Percentiles rank a stretch among this genome's conserved stretches.
These are phyloP conservation scores for Colletotrichum paranaense DNA, from an alignment of 2,329 filamentous ascomycete species.

Conservation along the genomic window DNA sequence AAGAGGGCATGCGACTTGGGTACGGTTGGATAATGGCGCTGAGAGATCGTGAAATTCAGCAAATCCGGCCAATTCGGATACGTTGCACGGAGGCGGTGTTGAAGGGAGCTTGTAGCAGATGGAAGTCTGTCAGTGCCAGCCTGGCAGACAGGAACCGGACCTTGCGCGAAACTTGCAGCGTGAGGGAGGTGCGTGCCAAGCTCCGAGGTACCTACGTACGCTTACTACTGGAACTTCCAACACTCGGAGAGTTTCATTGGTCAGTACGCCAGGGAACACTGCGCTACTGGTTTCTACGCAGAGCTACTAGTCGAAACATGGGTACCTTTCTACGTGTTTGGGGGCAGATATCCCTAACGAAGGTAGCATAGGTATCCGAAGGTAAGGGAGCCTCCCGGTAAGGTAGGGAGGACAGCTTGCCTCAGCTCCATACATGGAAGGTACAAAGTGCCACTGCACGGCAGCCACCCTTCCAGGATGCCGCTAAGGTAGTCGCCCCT, in stretches of 20 bases:
- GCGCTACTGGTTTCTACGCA: not conserved
- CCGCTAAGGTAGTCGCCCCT: not conserved
- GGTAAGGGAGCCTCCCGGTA: not conserved
- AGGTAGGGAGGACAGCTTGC: not conserved
- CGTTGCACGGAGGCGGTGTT: slow-evolving; percentile 24
- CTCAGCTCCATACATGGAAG: not conserved
- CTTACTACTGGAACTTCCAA: slow-evolving; percentile 6
- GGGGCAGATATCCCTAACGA: not conserved
- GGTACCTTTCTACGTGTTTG: not conserved
- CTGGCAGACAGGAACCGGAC: slow-evolving; percentile 16
- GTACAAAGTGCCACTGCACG: not conserved
- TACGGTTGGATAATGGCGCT: not conserved
- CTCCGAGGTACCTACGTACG: slow-evolving; percentile 24
- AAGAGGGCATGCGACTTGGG: slow-evolving; percentile 2
- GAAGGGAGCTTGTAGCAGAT: slow-evolving; percentile 10
- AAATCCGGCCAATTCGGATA: slow-evolving; percentile 22
- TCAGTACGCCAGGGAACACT: not conserved
- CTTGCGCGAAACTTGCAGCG: slow-evolving; percentile 31
- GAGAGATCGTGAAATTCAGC: slow-evolving; percentile 14
- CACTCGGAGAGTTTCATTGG: slow-evolving; percentile 12
- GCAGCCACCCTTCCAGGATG: not conserved
- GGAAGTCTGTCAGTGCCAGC: slow-evolving; percentile 19
- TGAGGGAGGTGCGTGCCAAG: slow-evolving; percentile 31
- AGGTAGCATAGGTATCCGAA: not conserved
- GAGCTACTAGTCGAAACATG: slow-evolving; percentile 1